Evolutionary conservation across 768 basidiomycete species (phyloP).

Genomic region (Pulveroboletus sp.): DNA sequence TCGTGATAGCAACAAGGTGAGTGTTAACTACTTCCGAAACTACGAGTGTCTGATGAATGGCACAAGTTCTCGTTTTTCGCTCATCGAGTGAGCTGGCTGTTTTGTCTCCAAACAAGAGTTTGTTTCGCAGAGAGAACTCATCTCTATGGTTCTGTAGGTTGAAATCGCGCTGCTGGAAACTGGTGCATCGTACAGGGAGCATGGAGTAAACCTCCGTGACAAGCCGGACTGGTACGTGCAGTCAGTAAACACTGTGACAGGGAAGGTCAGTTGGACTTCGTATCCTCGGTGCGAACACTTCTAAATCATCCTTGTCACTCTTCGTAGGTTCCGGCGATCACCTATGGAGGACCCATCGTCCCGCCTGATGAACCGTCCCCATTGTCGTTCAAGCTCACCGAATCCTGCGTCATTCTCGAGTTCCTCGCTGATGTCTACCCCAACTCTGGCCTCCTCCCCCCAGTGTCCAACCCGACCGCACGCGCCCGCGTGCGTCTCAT

Average conservation of each 20-base stretch:
- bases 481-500: slow-evolving; percentile 63
- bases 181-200: slow-evolving; percentile 44
- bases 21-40: not conserved
- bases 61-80: slow-evolving; percentile 53
- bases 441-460: slow-evolving; percentile 45
- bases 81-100: slow-evolving; percentile 39
- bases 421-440: slow-evolving; percentile 62
- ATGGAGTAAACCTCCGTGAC: slow-evolving; percentile 55
- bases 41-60: not conserved
- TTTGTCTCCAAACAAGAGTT: not conserved
- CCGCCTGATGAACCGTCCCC: slow-evolving; percentile 55
- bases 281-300: not conserved
- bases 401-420: slow-evolving; percentile 63
- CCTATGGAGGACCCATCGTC: slow-evolving; percentile 56
- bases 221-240: slow-evolving; percentile 69
- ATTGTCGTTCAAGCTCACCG: slow-evolving; percentile 57
- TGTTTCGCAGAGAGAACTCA: not conserved
- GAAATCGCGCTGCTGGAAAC: slow-evolving; percentile 60
- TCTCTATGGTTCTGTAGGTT: slow-evolving; percentile 33
- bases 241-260: slow-evolving; percentile 55
- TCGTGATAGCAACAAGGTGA: slow-evolving; percentile 37
- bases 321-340: slow-evolving; percentile 51
- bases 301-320: not conserved
- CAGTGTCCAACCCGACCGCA: slow-evolving; percentile 40
- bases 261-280: slow-evolving; percentile 44